These are phyloP conservation scores for Pyrenochaeta sp. DNA, from an alignment of 2,329 filamentous ascomycete genomes.

Conservation along the genomic window DNA sequence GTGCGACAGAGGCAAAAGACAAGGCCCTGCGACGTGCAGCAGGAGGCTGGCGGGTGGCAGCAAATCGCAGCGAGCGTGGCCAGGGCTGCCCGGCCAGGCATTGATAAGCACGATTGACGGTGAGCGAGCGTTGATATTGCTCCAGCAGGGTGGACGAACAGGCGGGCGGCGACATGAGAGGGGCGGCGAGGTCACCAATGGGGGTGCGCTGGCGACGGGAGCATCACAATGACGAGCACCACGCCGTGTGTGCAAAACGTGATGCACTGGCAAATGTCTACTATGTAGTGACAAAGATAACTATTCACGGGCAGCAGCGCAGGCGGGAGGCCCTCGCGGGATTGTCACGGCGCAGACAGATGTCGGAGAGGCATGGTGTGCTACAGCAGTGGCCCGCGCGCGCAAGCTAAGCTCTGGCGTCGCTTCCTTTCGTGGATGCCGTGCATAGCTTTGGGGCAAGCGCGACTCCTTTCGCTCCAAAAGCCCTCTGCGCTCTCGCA, in stretches of 20 bases:
- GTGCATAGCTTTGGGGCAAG: conserved; percentile 18
- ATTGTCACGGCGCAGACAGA: no score
- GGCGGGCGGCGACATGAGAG: conserved; percentile 10
- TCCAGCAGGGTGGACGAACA: conserved; percentile 17
- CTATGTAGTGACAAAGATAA: no score
- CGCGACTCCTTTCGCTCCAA: conserved; percentile 31
- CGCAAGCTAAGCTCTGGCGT: conserved; percentile 23
- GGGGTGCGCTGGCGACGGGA: no score
- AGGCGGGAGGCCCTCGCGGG: no score
- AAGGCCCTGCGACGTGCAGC: conserved; percentile 8
- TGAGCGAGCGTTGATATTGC: conserved; percentile 6
- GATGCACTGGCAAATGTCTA: no score
- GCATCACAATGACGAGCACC: no score
- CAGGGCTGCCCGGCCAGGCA: conserved; percentile 15
- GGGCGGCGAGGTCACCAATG: no score
- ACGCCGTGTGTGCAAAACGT: no score
- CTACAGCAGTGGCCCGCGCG: conserved; percentile 25
- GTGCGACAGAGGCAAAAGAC: conserved; percentile 24
- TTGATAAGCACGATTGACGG: conserved; percentile 12
- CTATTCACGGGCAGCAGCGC: background rate
- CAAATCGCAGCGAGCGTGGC: conserved; percentile 13
- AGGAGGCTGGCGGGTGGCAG: conserved; percentile 12
- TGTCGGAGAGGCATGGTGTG: conserved; percentile 15
- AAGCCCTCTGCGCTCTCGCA: conserved; percentile 17
- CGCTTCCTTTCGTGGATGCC: conserved; percentile 24